These are phyloP conservation scores for Tylopilus vinaceipallidus DNA, from an alignment of 768 basidiomycete genomes.

Conservation along the genomic window DNA sequence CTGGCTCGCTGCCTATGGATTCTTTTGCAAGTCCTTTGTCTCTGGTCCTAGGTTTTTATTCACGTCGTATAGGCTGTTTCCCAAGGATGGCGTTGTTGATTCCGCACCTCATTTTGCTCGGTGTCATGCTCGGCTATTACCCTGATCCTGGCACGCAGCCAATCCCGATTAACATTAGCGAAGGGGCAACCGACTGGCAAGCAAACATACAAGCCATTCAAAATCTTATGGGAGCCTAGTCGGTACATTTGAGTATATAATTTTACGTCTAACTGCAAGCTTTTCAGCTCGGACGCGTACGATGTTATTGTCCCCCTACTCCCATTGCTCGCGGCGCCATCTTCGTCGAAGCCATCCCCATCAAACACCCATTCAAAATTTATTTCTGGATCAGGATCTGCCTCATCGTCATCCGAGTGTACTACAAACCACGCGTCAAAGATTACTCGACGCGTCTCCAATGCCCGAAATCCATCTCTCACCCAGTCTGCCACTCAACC, in stretches of 20 bases:
- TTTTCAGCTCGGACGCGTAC: conserved; percentile 57
- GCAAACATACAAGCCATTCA: conserved; percentile 88
- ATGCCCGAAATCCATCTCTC: too few species aligned
- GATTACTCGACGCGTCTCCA: too few species aligned
- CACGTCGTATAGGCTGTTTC: conserved; percentile 57
- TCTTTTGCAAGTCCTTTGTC: conserved; percentile 60
- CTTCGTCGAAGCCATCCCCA: too few species aligned
- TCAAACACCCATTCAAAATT: too few species aligned
- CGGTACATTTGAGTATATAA: conserved; percentile 24
- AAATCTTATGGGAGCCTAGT: conserved; percentile 87
- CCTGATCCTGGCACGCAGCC: conserved; percentile 39
- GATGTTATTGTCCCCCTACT: conserved; percentile 49
- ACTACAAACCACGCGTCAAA: too few species aligned
- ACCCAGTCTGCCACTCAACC: too few species aligned
- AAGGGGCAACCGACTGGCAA: conserved; percentile 77
- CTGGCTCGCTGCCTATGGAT: conserved; percentile 77
- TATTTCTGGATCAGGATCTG: too few species aligned
- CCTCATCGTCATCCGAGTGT: too few species aligned
- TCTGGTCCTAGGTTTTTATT: background rate
- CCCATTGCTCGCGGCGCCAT: conserved; percentile 37
- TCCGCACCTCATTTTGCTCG: conserved; percentile 61
- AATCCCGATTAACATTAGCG: conserved; percentile 40
- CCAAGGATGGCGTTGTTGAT: conserved; percentile 70
- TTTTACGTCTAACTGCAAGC: background rate
- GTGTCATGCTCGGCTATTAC: conserved; percentile 65